A percentile compares a stretch with the other conserved stretches of the same genome.
phyloP scores from a whole-genome alignment of 805 yeast species.

The Blastobotrys muscicola region DNA sequence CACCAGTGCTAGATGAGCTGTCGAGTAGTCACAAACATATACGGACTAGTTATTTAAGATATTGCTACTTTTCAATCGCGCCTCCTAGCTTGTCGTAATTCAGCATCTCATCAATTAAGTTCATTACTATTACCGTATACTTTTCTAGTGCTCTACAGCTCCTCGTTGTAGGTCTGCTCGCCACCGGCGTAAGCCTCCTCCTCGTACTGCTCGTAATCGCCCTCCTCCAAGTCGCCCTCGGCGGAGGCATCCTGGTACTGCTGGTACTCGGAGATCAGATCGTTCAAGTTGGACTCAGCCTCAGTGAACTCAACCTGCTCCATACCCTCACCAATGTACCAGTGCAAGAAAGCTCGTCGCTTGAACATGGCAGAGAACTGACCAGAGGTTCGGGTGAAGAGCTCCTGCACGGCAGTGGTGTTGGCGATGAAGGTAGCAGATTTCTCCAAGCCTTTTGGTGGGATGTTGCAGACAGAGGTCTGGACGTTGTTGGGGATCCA shows the following conservation, averaged over 20 bases:
- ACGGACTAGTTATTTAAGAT: no score
- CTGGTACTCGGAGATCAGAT: constrained; percentile 80
- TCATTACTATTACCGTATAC: no score
- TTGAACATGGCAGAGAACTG: constrained; percentile 89
- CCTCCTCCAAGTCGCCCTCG: constrained; percentile 61
- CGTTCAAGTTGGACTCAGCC: constrained; percentile 87
- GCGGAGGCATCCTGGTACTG: constrained; percentile 80
- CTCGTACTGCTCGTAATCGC: no score
- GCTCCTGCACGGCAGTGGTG: constrained; percentile 85
- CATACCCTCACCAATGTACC: constrained; percentile 96
- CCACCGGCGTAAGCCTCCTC: no score
- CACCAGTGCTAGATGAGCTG: no score
- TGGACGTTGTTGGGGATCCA: constrained; percentile 96
- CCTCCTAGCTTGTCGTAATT: no score
- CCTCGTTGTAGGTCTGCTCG: no score
- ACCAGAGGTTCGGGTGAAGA: constrained; percentile 80
- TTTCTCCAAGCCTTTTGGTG: constrained; percentile 79
- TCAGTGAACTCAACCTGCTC: constrained; percentile 90
- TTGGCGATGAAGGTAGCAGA: constrained; percentile 90
- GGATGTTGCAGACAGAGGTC: constrained; percentile 85
- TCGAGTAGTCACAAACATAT: no score
- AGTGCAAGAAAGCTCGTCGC: constrained; percentile 90
- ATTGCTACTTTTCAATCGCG: no score
- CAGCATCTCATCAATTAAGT: no score
- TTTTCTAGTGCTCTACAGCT: no score